These are phyloP conservation scores for Apophysomyces trapeziformis DNA, from an alignment of 371 early-diverging fungal genomes.

Conservation along the genomic window DNA sequence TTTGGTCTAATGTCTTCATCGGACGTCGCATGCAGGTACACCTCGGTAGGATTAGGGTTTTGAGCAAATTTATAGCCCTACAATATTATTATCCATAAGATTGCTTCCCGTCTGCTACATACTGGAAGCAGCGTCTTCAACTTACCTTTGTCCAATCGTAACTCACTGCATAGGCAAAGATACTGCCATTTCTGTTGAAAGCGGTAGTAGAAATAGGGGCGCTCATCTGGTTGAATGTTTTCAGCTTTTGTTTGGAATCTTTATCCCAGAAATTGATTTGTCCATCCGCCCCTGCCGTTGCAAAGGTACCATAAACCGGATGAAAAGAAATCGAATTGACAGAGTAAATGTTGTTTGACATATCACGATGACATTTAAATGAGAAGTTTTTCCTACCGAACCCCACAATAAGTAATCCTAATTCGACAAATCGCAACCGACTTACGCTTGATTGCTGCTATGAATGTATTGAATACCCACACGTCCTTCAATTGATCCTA, in stretches of 20 bases:
- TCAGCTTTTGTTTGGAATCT: constrained; percentile 87
- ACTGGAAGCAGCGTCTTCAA: background rate
- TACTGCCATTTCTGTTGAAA: constrained; percentile 87
- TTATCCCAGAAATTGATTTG: constrained; percentile 95
- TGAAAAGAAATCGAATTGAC: constrained; percentile 89
- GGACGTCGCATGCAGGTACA: constrained; percentile 66
- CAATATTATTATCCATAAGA: background rate
- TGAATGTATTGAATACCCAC: constrained; percentile 92
- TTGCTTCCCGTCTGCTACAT: too few relatives aligned
- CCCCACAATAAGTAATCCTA: too few relatives aligned
- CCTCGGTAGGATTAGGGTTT: constrained; percentile 41
- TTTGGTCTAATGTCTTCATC: constrained; percentile 75
- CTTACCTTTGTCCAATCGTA: constrained; percentile 98
- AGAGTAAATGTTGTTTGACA: constrained; percentile 72
- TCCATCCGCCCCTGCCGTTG: constrained; percentile 94
- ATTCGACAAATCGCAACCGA: too few relatives aligned
- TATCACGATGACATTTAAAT: constrained; percentile 95
- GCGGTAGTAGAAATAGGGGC: constrained; percentile 78
- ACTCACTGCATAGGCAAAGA: constrained; percentile 93
- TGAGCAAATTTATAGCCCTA: constrained; percentile 48
- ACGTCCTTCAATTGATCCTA: constrained; percentile 94
- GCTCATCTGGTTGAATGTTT: constrained; percentile 63
- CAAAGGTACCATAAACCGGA: constrained; percentile 87
- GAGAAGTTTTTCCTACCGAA: constrained; percentile 75
- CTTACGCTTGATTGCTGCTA: constrained; percentile 76